These are phyloP conservation scores for Rhododendron ovatum DNA, from an alignment of 148 eudicot genomes.

Conservation along the genomic window DNA sequence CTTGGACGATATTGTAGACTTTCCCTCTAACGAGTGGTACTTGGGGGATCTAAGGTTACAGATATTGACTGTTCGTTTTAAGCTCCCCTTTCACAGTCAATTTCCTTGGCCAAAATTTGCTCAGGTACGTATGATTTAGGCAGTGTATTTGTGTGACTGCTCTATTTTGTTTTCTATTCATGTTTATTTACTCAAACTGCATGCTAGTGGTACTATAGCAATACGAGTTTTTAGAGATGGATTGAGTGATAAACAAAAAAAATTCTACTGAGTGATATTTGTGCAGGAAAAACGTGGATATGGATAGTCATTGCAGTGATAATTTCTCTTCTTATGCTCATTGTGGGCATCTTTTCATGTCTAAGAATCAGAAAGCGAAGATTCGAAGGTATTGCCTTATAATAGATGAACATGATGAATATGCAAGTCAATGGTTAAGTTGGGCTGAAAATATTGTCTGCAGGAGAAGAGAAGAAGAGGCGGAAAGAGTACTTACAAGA, in stretches of 20 bases:
- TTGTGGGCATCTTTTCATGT: neutral
- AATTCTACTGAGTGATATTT: neutral
- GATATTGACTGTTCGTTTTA: neutral
- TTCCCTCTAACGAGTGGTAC: no score
- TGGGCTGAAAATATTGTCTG: neutral
- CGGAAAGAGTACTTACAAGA: slow-evolving; percentile 2
- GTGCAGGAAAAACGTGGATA: slow-evolving; percentile 13
- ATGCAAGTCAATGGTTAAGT: neutral
- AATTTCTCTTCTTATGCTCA: slow-evolving; percentile 2
- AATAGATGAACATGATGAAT: neutral
- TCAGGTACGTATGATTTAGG: neutral
- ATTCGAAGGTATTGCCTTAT: slow-evolving; percentile 10
- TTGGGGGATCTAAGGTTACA: neutral
- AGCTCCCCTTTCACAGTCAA: neutral
- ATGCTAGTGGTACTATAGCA: neutral
- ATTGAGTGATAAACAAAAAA: neutral
- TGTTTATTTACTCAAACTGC: neutral
- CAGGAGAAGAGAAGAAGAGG: slow-evolving; percentile 15
- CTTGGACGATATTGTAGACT: neutral
- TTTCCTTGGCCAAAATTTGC: no score
- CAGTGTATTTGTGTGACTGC: neutral
- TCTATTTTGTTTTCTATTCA: neutral
- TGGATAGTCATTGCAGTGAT: slow-evolving; percentile 16
- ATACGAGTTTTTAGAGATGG: neutral
- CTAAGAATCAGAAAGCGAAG: slow-evolving; percentile 3